A percentile compares a stretch with the other conserved stretches of the same genome.
Conservation (phyloP, 2,329 filamentous ascomycete genomes). For the Colletotrichum sp. region DNA sequence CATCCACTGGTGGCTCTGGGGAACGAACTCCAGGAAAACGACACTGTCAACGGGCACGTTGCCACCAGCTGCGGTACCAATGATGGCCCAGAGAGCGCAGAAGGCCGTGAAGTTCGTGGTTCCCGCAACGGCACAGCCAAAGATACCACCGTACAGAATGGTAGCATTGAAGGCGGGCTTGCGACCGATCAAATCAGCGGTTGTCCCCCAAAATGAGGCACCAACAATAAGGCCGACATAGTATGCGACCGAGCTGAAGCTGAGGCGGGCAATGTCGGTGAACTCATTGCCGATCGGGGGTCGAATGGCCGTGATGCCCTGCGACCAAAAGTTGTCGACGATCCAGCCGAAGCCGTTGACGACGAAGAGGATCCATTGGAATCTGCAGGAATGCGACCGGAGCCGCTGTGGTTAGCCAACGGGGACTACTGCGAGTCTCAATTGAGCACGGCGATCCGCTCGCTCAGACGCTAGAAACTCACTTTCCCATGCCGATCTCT, state of each 20-base stretch:
- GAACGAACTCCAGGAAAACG: conserved; percentile 58
- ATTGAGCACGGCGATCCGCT: neutral
- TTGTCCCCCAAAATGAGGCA: conserved; percentile 49
- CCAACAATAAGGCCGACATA: conserved; percentile 49
- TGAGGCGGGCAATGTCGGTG: conserved; percentile 31
- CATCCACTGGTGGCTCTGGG: conserved; percentile 51
- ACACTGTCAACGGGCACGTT: conserved; percentile 57
- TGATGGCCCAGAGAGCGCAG: conserved; percentile 57
- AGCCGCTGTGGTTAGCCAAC: neutral
- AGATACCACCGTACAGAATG: conserved; percentile 51
- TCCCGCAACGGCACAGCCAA: conserved; percentile 62
- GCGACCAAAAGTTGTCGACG: conserved; percentile 46
- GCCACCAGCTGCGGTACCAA: conserved; percentile 48
- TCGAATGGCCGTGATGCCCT: conserved; percentile 38
- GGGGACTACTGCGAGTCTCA: neutral
- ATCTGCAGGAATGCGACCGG: conserved; percentile 23
- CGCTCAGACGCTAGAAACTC: conserved; percentile 12
- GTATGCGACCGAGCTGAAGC: conserved; percentile 40
- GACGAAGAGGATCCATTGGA: conserved; percentile 49
- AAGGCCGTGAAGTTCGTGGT: conserved; percentile 63
- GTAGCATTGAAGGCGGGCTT: conserved; percentile 51
- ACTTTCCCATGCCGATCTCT: conserved; percentile 39
- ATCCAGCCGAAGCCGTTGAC: conserved; percentile 54
- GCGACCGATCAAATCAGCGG: conserved; percentile 45
- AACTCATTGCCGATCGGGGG: conserved; percentile 39